phyloP scores from a whole-genome alignment of 106 monocot genomes.

The Dactylorhiza incarnata region DNA sequence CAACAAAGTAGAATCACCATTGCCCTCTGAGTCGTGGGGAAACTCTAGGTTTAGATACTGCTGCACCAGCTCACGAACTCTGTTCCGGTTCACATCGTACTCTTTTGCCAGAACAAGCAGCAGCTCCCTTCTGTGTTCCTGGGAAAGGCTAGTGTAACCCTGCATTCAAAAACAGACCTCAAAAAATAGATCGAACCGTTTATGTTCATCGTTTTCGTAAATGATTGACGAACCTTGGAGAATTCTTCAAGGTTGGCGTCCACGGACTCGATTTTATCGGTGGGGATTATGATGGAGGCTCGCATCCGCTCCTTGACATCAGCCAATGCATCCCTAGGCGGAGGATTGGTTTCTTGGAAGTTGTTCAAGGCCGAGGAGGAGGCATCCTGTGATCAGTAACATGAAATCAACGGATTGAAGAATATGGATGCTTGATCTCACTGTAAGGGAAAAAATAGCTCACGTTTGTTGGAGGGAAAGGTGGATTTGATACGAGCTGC shows the following conservation, averaged over 20 bases:
- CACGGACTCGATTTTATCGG: slow-evolving; percentile 16
- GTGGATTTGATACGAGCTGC: not conserved
- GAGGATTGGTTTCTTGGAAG: not conserved
- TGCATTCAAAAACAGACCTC: slow-evolving; percentile 8
- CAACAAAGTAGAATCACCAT: not conserved
- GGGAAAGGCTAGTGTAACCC: slow-evolving; percentile 36
- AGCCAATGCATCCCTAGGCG: slow-evolving; percentile 4
- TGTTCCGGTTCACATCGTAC: slow-evolving; percentile 54
- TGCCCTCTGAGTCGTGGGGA: slow-evolving; percentile 10
- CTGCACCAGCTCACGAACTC: slow-evolving; percentile 59
- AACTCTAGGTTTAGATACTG: slow-evolving; percentile 53
- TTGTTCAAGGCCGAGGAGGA: not conserved
- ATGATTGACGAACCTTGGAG: slow-evolving; percentile 25
- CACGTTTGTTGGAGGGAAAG: slow-evolving; percentile 2
- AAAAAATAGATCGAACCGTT: not conserved
- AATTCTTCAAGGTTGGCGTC: slow-evolving; percentile 37
- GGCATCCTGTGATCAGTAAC: not conserved
- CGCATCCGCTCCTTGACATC: slow-evolving; percentile 59
- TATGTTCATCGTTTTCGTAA: not conserved
- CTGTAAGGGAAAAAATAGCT: not conserved
- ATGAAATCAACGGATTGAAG: not conserved
- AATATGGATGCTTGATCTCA: not conserved
- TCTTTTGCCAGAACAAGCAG: slow-evolving; percentile 44
- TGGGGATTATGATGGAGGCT: slow-evolving; percentile 31
- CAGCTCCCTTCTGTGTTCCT: slow-evolving; percentile 42